These are phyloP conservation scores for Licmophora abbreviata DNA, from an alignment of 108 stramenopile genomes.

Conservation along the genomic window DNA sequence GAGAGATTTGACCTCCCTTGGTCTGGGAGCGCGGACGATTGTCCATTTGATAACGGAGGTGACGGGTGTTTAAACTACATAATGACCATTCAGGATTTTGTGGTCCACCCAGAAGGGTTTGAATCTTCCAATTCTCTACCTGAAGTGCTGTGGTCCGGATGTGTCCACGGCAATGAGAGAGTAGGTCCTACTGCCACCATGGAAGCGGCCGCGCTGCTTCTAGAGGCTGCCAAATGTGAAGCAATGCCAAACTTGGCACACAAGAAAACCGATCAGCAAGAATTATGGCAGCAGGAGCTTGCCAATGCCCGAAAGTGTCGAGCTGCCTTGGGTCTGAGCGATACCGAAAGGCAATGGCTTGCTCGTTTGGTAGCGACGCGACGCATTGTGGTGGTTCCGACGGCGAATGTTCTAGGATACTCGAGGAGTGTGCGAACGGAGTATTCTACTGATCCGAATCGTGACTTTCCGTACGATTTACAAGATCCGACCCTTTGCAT, in stretches of 20 bases:
- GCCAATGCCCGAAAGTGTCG: slow-evolving; percentile 40
- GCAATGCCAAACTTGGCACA: slow-evolving; percentile 27
- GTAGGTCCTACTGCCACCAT: slow-evolving; percentile 78
- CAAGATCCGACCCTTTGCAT: slow-evolving; percentile 53
- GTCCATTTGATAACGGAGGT: slow-evolving; percentile 22
- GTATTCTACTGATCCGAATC: slow-evolving; percentile 38
- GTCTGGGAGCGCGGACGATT: slow-evolving; percentile 47
- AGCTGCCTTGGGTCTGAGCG: slow-evolving; percentile 43
- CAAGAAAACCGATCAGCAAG: neutral
- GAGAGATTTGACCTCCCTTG: slow-evolving; percentile 64
- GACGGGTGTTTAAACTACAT: slow-evolving; percentile 75
- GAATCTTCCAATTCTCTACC: slow-evolving; percentile 50
- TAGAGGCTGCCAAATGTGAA: slow-evolving; percentile 72
- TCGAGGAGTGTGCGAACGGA: slow-evolving; percentile 28
- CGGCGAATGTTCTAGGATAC: slow-evolving; percentile 79
- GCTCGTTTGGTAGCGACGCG: slow-evolving; percentile 76
- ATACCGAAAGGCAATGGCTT: slow-evolving; percentile 65
- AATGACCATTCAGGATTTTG: slow-evolving; percentile 66
- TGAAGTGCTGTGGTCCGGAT: slow-evolving; percentile 91
- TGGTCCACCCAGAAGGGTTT: slow-evolving; percentile 57
- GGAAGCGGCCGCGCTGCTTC: slow-evolving; percentile 30
- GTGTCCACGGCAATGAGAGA: slow-evolving; percentile 93
- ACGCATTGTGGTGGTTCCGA: slow-evolving; percentile 74
- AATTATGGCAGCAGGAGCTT: slow-evolving; percentile 5
- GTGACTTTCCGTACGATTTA: slow-evolving; percentile 57